Percentiles rank a stretch among this genome's conserved stretches.
Conservation (phyloP, 2,329 filamentous ascomycete genomes). For the Teratosphaeria gauchensis region DNA sequence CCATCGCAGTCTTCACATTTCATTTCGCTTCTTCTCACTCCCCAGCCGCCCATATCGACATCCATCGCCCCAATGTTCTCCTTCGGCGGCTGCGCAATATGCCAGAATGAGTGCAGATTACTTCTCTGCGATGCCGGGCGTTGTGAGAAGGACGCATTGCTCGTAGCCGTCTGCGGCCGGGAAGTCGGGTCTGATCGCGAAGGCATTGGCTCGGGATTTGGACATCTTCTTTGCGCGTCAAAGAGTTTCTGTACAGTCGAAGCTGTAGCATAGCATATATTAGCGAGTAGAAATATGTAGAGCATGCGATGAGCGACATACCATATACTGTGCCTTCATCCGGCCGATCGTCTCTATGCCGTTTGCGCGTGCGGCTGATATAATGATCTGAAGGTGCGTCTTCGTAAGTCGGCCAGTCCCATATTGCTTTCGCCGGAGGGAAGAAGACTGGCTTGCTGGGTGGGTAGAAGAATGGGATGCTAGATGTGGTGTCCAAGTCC, state of each 20-base stretch:
- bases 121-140: slow-evolving; percentile 28
- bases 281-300: slow-evolving; percentile 11
- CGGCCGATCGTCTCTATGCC: slow-evolving; percentile 49
- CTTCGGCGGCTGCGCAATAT: slow-evolving; percentile 19
- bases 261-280: slow-evolving; percentile 25
- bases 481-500: slow-evolving; percentile 13
- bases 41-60: background rate
- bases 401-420: slow-evolving; percentile 18
- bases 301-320: slow-evolving; percentile 24
- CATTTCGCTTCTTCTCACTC: slow-evolving; percentile 3
- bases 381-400: slow-evolving; percentile 28
- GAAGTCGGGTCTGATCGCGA: slow-evolving; percentile 7
- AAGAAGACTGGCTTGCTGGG: slow-evolving; percentile 16
- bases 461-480: slow-evolving; percentile 21
- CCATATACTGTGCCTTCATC: slow-evolving; percentile 47
- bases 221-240: slow-evolving; percentile 30
- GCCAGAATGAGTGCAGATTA: slow-evolving; percentile 41
- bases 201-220: slow-evolving; percentile 12
- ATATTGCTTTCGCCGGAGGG: slow-evolving; percentile 15
- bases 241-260: slow-evolving; percentile 37
- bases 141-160: slow-evolving; percentile 6
- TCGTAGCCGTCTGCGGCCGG: slow-evolving; percentile 3
- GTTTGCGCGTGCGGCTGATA: slow-evolving; percentile 49
- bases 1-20: slow-evolving; percentile 39
- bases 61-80: background rate